Evolutionary conservation across 768 basidiomycete genomes (phyloP), one percentile per base, ranked within the genome.

Genomic region (Lepiota brunneoincarnata): DNA sequence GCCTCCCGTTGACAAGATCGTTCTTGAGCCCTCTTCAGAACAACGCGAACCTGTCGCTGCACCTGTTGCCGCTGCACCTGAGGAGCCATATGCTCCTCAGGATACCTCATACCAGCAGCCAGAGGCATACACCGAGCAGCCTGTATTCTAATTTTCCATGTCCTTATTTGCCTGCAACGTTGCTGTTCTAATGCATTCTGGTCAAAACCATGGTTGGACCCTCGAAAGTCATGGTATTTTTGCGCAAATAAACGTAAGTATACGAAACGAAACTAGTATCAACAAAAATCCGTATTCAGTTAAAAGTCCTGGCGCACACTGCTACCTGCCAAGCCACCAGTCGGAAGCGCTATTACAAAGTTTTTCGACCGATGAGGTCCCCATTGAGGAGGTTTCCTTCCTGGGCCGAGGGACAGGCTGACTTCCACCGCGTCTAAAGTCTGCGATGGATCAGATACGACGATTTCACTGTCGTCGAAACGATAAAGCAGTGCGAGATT

Each of bases 11-110:
- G 92, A 96, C 79, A 96, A 98, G 73, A 77, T 91, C 60, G 82
- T 93, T 60, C 83, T 84, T 47, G 91, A 94, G 70, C 93, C 94
- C 45, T 82, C 87, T 20, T 96, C 93, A 41, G 94, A 97, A 73
- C 87, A 91, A 71, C 82, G 84, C 64, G 93, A 93, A 61, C 86
- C 84, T 17, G 69, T 73, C 24, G 67, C 80, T 43, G 68, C 81
- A 41, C 71, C 79, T 36, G 78, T 82, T 18, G 71, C 77, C 1
- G 71, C 78, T 4, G 74, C 83, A 14, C 73, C 68, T 42, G 87
- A 84, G 54, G 87, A 87, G 62, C 57, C 71, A 26, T 79, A 67
- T 58, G 70, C 69, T 45, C 61, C 74, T 37, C 79, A 79, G n/a
- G 68, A 77, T 37, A 72, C 66, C 57, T 63, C 68, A 11, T 72